A percentile compares a stretch with the other conserved stretches of the same genome.
Conservation (phyloP, 805 yeast species). For the Wickerhamiella galacta region DNA sequence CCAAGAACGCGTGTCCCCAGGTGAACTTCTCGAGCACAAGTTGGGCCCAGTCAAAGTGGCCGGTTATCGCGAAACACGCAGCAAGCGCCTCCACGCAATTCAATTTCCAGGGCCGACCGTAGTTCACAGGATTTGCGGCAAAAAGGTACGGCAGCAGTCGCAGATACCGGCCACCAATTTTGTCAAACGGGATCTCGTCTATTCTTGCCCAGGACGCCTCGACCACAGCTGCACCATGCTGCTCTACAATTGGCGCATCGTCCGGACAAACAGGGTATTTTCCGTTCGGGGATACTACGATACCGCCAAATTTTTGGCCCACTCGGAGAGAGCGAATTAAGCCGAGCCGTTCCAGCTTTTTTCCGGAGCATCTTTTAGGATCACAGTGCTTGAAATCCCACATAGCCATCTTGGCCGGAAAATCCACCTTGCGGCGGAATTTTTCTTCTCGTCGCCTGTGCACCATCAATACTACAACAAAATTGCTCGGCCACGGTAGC, state of each 20-base stretch:
- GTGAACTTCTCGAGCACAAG: constrained; percentile 62
- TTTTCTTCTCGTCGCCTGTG: constrained; percentile 8
- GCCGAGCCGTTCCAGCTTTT: constrained; percentile 79
- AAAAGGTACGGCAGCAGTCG: constrained; percentile 78
- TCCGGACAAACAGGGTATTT: constrained; percentile 77
- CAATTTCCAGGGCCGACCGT: constrained; percentile 88
- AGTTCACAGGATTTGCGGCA: constrained; percentile 94
- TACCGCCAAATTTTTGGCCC: constrained; percentile 87
- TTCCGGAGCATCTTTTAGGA: constrained; percentile 93
- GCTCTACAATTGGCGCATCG: constrained; percentile 62
- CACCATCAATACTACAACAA: too few species aligned
- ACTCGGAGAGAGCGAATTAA: constrained; percentile 59
- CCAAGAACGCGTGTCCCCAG: constrained; percentile 84
- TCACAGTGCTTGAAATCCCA: constrained; percentile 98
- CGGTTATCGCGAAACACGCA: constrained; percentile 90
- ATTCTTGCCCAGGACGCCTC: constrained; percentile 97
- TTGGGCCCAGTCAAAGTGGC: constrained; percentile 78
- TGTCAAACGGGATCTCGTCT: constrained; percentile 89
- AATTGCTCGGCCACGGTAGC: too few species aligned
- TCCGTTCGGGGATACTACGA: constrained; percentile 89
- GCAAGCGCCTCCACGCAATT: constrained; percentile 97
- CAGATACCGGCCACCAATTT: constrained; percentile 82
- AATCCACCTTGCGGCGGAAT: constrained; percentile 21
- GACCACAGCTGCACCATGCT: constrained; percentile 86
- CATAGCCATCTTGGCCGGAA: constrained; percentile 86